phyloP scores from a whole-genome alignment of 768 basidiomycete species.

The Tylopilus felleus region DNA sequence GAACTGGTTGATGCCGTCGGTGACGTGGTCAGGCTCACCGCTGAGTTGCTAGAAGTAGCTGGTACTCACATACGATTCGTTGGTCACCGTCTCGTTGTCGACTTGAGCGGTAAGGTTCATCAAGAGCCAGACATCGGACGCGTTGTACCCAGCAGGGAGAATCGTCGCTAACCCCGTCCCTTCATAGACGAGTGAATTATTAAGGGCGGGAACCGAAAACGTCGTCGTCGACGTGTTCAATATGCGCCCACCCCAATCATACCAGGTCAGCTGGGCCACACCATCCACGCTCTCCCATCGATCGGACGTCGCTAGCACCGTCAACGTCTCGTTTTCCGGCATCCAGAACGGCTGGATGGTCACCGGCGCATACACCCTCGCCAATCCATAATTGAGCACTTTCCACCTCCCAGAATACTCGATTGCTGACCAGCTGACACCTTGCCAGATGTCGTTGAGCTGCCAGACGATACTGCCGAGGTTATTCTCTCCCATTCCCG shows the following conservation, averaged over 20 bases:
- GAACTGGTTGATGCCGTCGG: slow-evolving; percentile 36
- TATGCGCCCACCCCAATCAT: slow-evolving; percentile 47
- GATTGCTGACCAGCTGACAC: slow-evolving; percentile 51
- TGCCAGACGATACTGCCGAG: slow-evolving; percentile 59
- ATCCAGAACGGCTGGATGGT: slow-evolving; percentile 57
- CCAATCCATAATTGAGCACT: slow-evolving; percentile 50
- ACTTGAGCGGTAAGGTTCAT: slow-evolving; percentile 48
- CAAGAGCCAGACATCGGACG: slow-evolving; percentile 48
- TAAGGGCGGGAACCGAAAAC: slow-evolving; percentile 46
- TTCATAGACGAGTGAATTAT: slow-evolving; percentile 45
- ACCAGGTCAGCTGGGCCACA: slow-evolving; percentile 52
- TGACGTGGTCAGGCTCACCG: not conserved
- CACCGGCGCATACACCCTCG: slow-evolving; percentile 44
- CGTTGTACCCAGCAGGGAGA: slow-evolving; percentile 40
- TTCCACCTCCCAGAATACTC: slow-evolving; percentile 62
- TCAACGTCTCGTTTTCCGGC: slow-evolving; percentile 43
- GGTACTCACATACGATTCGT: slow-evolving; percentile 49
- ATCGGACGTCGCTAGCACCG: slow-evolving; percentile 52
- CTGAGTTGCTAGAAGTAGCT: not conserved
- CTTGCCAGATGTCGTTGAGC: slow-evolving; percentile 61
- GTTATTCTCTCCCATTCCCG: slow-evolving; percentile 55
- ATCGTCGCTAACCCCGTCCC: slow-evolving; percentile 41
- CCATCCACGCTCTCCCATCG: slow-evolving; percentile 46
- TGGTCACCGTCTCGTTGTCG: slow-evolving; percentile 40
- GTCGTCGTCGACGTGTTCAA: slow-evolving; percentile 37